Percentiles rank a stretch among this genome's conserved stretches.
Evolutionary conservation across 768 basidiomycete species (phyloP).

Genomic region (Amanita molliuscula): DNA sequence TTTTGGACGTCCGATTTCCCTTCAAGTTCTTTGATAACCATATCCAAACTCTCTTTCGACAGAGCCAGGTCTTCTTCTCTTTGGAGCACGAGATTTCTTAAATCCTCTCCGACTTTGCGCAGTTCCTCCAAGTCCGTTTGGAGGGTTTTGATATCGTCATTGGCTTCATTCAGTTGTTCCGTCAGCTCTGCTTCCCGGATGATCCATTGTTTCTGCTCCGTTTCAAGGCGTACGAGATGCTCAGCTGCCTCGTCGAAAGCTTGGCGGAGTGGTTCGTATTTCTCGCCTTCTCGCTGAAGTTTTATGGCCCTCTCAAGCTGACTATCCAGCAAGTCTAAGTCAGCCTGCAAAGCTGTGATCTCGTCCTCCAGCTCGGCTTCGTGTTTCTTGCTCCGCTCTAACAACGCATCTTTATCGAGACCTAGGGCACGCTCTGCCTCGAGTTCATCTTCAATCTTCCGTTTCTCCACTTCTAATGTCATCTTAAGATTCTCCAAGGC

Average conservation of each 20-base stretch:
- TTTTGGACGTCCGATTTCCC: constrained; percentile 50
- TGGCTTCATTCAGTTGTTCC: constrained; percentile 45
- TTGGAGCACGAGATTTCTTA: constrained; percentile 55
- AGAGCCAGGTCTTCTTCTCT: constrained; percentile 75
- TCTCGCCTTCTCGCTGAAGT: constrained; percentile 71
- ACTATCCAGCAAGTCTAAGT: constrained; percentile 76
- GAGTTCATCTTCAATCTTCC: constrained; percentile 70
- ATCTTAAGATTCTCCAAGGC: constrained; percentile 74
- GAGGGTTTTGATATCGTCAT: constrained; percentile 48
- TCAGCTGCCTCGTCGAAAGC: constrained; percentile 82
- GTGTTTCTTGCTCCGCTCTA: constrained; percentile 78
- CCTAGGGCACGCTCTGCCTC: constrained; percentile 73
- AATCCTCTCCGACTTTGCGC: constrained; percentile 55
- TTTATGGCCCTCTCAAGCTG: constrained; percentile 76
- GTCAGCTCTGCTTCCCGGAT: constrained; percentile 53
- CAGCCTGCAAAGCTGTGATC: constrained; percentile 64
- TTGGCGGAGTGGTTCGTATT: constrained; percentile 55
- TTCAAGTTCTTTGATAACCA: constrained; percentile 55
- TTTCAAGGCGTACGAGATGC: constrained; percentile 75
- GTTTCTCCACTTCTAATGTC: constrained; percentile 76
- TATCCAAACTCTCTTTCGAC: constrained; percentile 67
- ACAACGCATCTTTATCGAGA: constrained; percentile 72
- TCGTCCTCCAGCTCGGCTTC: constrained; percentile 85
- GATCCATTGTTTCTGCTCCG: constrained; percentile 60
- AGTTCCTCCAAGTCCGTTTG: constrained; percentile 52